A percentile compares a stretch with the other conserved stretches of the same genome.
Conservation (phyloP, 306 rosid species). For the Gynostemma pentaphyllum region DNA sequence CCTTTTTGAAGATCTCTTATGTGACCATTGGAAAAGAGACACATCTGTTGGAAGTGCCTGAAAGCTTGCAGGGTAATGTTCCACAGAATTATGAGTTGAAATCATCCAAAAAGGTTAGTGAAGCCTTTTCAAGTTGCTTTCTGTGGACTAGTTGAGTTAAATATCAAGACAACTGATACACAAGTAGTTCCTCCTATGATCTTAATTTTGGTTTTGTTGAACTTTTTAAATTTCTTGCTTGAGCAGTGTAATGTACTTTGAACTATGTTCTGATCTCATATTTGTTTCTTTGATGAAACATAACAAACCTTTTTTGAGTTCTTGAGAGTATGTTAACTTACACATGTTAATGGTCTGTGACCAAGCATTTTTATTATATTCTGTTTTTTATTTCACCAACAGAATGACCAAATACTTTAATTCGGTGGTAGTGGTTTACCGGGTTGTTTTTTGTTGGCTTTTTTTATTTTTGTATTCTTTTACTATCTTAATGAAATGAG, state of each 20-base stretch:
- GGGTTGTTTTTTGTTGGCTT: too few relatives aligned
- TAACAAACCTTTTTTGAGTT: neutral
- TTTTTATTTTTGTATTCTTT: too few relatives aligned
- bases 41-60: conserved; percentile 85
- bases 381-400: too few relatives aligned
- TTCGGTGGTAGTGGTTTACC: too few relatives aligned
- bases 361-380: too few relatives aligned
- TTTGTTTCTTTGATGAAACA: neutral
- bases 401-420: too few relatives aligned
- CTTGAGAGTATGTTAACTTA: too few relatives aligned
- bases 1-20: conserved; percentile 50
- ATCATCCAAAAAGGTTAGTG: conserved; percentile 67
- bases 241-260: neutral
- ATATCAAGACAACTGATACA: neutral
- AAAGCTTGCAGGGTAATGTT: conserved; percentile 36
- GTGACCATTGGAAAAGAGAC: conserved; percentile 75
- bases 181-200: neutral
- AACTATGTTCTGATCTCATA: neutral
- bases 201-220: too few relatives aligned
- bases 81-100: conserved; percentile 66
- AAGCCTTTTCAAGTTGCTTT: neutral
- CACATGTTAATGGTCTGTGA: too few relatives aligned
- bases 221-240: neutral
- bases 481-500: too few relatives aligned
- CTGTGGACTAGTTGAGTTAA: neutral